Conservation (phyloP, 148 eudicot genomes). For the Rhododendron kiyosumense region DNA sequence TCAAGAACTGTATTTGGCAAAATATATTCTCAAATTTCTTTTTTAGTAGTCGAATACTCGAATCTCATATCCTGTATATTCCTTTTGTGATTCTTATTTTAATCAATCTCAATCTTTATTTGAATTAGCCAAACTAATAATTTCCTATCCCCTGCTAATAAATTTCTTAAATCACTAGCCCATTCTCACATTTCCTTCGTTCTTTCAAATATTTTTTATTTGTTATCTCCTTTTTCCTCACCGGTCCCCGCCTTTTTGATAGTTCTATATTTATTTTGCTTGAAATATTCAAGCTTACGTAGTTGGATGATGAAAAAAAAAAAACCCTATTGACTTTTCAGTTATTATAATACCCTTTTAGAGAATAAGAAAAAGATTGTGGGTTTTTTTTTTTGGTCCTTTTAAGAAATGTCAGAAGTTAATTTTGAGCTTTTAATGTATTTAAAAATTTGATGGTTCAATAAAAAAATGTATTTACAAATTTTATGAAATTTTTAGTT, state of each 20-base stretch:
- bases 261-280: background rate
- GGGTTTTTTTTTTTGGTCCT: background rate
- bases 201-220: no score
- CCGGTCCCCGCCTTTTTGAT: no score
- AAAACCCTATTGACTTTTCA: background rate
- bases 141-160: background rate
- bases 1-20: no score
- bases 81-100: no score
- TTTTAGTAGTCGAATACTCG: no score
- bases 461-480: background rate
- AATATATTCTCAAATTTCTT: background rate
- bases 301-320: background rate
- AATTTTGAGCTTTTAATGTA: background rate
- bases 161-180: no score
- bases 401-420: background rate
- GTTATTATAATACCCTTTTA: background rate
- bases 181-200: no score
- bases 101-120: no score
- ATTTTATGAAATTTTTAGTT: background rate
- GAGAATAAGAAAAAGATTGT: background rate
- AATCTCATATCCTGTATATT: no score
- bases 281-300: background rate
- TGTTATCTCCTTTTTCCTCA: no score
- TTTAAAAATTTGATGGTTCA: background rate
- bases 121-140: no score